Evolutionary conservation across 1,139 yeast species (phyloP), one percentile per base, ranked within the genome.

Genomic region (Candida sanyaensis): DNA sequence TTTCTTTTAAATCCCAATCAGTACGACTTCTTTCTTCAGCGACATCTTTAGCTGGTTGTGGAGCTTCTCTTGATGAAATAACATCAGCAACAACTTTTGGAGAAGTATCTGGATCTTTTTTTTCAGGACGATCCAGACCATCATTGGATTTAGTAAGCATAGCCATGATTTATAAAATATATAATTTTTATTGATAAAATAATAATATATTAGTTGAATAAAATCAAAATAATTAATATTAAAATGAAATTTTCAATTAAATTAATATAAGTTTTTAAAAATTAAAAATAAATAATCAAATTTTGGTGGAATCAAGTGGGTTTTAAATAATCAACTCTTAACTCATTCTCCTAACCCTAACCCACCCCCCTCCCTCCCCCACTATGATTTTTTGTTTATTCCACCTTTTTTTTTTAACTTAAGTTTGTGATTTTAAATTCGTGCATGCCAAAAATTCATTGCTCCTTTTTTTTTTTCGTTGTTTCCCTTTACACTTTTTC

Each of bases 1-100:
- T 75, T 43, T 64, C 61, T 47, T 69, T 68, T 21, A 74, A 65
- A 55, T 76, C 74, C 57, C 76, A 75, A 37, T 61, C 60, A 24
- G 53, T 55, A 27, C 44, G 45, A 23, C 47, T 42, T 46, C 58
- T 50, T 48, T 55, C 58, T 43, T 47, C 47, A 6, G 52, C 49
- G 42, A 54, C 45, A 28, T 49, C 55, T 12, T 39, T 44, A 11
- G 54, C 52, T 17, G 56, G 55, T 33, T 48, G 42, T 27, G 51
- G 56, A 4, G 56, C 51, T 28, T 40, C 36, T 33, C 32, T 41
- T n/a, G 48, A 45, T 10, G 54, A 50, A 34, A 52, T 45, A 13
- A 48, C 39, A 41, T 43, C 39, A 32, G 43, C 43, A 32, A 52
- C 55, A 4, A 39, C 29, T 43, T 46, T 53, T 26, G 53, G 45